Base-by-base conservation (phyloP, 768 basidiomycete genomes). In the Auricularia auricula-judae region DNA sequence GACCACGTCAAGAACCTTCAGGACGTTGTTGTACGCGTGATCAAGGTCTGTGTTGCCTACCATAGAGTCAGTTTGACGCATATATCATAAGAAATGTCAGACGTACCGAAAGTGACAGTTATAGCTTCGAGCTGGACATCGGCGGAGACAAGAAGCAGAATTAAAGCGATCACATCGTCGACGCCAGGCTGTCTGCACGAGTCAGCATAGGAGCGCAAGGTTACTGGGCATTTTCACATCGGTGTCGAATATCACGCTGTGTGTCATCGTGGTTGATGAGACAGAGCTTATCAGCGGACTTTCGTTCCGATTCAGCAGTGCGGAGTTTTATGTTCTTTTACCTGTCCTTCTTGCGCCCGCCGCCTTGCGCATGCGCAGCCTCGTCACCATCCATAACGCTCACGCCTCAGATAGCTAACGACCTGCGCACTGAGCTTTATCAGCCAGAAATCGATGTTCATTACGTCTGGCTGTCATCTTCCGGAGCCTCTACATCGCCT, bases 351-450 rank as follows among this genome's bases (percentile, higher is more conserved):
- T 84, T 95, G 16, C 87, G 91, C 56, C 91, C 93, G 11, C 94
- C 92, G 3, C 90, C 92, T 3, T 68, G 76, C 3, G 80, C 81
- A 61, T 77, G 79, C 0, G 71, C 78, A 5, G 75, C 79, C 1
- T 72, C 76, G 10, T 75, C 76, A 18, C 65, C 65, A 3, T 68
- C 77, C 11, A 74, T 94, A 61, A 73, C 77, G 12, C 82, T 95
- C 62, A 91, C 86, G 2, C 91, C 91, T 0, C 93, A 95, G 73
- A 84, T 97, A 66, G 85, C 87, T 36, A 96, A 97, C 72, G 94
- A 96, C 69, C 81, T 96, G 29, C 83, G 94, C 36, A 96, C 94
- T 39, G 93, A 94, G 72, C 75, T 80, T 1, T 84, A 79, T 69
- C 70, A 76, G 54, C 76, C 79, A 11, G 75, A 72, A 18, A 78